Conservation (phyloP, 108 stramenopile species). For the Asterionellopsis glacialis region DNA sequence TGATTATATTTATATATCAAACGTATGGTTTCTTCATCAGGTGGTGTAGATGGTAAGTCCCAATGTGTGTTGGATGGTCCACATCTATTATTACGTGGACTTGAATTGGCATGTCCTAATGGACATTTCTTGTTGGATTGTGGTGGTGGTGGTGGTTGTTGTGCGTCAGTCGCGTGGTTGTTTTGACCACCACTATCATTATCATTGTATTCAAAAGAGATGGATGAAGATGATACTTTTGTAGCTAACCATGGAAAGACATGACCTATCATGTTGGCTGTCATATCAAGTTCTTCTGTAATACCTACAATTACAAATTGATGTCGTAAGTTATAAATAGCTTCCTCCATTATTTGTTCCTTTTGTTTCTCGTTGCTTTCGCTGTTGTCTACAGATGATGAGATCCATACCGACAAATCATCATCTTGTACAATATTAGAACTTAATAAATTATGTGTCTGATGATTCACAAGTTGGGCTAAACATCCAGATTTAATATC, state of each 20-base stretch:
- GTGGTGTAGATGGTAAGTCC: slow-evolving; percentile 49
- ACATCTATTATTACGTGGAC: slow-evolving; percentile 55
- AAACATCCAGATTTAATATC: slow-evolving; percentile 18
- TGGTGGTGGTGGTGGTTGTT: slow-evolving; percentile 8
- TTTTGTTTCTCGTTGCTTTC: no score
- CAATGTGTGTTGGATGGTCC: slow-evolving; percentile 34
- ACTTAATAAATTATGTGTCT: slow-evolving; percentile 55
- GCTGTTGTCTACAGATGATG: background rate
- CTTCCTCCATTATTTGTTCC: slow-evolving; percentile 51
- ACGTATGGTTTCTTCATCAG: slow-evolving; percentile 49
- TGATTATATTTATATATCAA: slow-evolving; percentile 54
- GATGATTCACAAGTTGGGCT: slow-evolving; percentile 61
- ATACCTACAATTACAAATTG: slow-evolving; percentile 70
- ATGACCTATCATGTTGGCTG: slow-evolving; percentile 35
- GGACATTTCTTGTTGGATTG: slow-evolving; percentile 37
- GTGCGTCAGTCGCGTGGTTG: slow-evolving; percentile 1
- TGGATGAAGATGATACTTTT: no score
- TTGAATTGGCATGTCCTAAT: slow-evolving; percentile 49
- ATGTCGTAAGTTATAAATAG: slow-evolving; percentile 52
- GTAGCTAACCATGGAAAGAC: slow-evolving; percentile 70
- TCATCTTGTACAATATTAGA: slow-evolving; percentile 1
- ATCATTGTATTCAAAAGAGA: no score
- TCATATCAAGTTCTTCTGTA: slow-evolving; percentile 49
- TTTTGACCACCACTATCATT: no score
- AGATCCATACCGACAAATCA: background rate